phyloP scores from a whole-genome alignment of 2,329 filamentous ascomycete species.

The Alternaria sp. region DNA sequence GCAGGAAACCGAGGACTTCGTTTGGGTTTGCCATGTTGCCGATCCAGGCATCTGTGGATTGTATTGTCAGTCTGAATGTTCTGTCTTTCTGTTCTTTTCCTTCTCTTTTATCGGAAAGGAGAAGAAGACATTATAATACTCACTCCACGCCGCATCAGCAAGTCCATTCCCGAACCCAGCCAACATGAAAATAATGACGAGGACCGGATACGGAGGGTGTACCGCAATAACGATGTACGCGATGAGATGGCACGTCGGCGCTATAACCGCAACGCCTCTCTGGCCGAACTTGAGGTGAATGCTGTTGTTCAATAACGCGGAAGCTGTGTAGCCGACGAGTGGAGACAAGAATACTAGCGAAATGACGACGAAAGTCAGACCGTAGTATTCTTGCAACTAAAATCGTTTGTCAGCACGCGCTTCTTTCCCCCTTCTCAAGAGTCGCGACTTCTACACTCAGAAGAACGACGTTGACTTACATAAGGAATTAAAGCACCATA shows the following conservation, averaged over 20 bases:
- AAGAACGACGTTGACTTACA: slow-evolving; percentile 29
- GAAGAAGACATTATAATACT: background rate
- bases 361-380: slow-evolving; percentile 66
- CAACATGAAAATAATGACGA: slow-evolving; percentile 69
- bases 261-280: slow-evolving; percentile 72
- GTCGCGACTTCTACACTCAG: background rate
- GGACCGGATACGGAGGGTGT: slow-evolving; percentile 72
- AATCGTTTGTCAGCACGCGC: background rate
- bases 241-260: slow-evolving; percentile 66
- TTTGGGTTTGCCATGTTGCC: slow-evolving; percentile 78
- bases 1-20: slow-evolving; percentile 74
- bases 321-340: slow-evolving; percentile 68
- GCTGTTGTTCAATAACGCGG: slow-evolving; percentile 68
- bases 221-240: slow-evolving; percentile 69
- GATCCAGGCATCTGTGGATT: slow-evolving; percentile 57
- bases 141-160: slow-evolving; percentile 63
- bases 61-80: background rate
- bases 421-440: background rate
- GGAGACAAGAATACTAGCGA: slow-evolving; percentile 72
- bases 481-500: slow-evolving; percentile 63
- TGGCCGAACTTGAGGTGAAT: slow-evolving; percentile 72
- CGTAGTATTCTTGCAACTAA: slow-evolving; percentile 68
- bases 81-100: background rate
- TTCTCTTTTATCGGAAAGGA: background rate
- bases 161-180: slow-evolving; percentile 76